phyloP scores from a whole-genome alignment of 805 yeast species.

The Candida methanosorbosa region DNA sequence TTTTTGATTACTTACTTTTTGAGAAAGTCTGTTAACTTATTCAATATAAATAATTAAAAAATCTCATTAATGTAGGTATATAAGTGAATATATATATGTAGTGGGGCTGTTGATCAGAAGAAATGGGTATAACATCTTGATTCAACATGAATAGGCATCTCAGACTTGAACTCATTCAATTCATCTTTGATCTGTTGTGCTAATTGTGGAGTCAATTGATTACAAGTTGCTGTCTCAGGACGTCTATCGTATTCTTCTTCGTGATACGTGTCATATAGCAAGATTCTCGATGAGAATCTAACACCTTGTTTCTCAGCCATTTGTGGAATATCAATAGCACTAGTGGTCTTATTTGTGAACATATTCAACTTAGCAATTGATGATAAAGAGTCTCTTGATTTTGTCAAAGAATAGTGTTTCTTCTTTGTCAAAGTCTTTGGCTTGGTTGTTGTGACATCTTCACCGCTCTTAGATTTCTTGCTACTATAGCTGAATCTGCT shows the following conservation, averaged over 20 bases:
- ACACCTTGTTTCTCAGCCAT: slow-evolving; percentile 10
- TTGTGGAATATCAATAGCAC: not conserved
- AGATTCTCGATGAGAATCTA: slow-evolving; percentile 72
- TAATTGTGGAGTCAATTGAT: slow-evolving; percentile 75
- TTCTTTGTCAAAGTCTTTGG: slow-evolving; percentile 11
- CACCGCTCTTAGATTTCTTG: not conserved
- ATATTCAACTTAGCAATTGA: slow-evolving; percentile 1
- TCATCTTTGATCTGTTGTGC: slow-evolving; percentile 86
- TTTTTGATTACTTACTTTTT: too few relatives aligned
- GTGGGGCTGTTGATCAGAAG: slow-evolving; percentile 32
- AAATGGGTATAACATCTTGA: slow-evolving; percentile 81
- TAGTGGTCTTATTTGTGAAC: slow-evolving; percentile 1
- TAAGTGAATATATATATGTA: too few relatives aligned
- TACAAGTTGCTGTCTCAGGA: slow-evolving; percentile 90
- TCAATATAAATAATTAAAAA: too few relatives aligned
- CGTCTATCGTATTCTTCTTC: slow-evolving; percentile 84
- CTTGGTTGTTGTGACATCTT: not conserved
- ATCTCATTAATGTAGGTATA: too few relatives aligned
- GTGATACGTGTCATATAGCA: slow-evolving; percentile 77
- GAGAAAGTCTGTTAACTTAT: too few relatives aligned
- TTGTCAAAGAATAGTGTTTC: not conserved
- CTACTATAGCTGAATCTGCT: not conserved
- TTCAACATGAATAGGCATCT: slow-evolving; percentile 76
- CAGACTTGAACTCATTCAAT: slow-evolving; percentile 65
- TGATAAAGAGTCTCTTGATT: slow-evolving; percentile 2